phyloP scores from a whole-genome alignment of 2,329 filamentous ascomycete genomes.

The Pseudocercospora vitis region DNA sequence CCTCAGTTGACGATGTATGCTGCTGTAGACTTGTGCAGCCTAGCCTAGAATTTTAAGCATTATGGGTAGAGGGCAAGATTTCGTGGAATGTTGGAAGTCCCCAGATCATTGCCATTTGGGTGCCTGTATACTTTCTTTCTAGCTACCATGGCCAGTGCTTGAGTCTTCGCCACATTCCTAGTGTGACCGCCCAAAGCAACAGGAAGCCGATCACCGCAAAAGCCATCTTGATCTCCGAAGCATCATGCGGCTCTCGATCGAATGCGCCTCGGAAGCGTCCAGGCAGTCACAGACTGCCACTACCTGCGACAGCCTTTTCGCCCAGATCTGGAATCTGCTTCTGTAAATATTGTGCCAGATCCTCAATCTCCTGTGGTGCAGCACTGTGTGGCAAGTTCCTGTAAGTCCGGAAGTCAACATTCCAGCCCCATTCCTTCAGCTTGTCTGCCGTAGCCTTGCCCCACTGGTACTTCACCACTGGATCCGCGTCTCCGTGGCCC shows the following conservation, averaged over 20 bases:
- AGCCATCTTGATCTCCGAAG: conserved; percentile 32
- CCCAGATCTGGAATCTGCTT: conserved; percentile 53
- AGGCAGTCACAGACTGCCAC: conserved; percentile 32
- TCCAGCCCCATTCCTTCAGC: conserved; percentile 68
- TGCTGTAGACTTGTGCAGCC: too few relatives aligned
- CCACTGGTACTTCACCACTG: conserved; percentile 67
- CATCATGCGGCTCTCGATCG: conserved; percentile 34
- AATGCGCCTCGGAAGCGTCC: conserved; percentile 18
- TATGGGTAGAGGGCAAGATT: too few relatives aligned
- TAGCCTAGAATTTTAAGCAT: too few relatives aligned
- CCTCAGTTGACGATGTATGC: too few relatives aligned
- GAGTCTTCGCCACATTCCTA: conserved; percentile 26
- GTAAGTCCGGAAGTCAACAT: conserved; percentile 76
- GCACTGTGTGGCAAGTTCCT: conserved; percentile 75
- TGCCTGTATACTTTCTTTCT: background rate
- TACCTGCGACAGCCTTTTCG: conserved; percentile 32
- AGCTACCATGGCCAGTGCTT: conserved; percentile 9
- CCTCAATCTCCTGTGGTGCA: conserved; percentile 74
- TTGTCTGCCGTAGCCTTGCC: conserved; percentile 66
- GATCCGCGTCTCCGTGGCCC: conserved; percentile 80
- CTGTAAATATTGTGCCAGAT: conserved; percentile 67
- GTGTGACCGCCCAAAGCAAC: conserved; percentile 31
- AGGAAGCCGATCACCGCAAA: conserved; percentile 27
- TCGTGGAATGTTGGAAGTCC: too few relatives aligned
- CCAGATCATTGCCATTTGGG: too few relatives aligned